A percentile compares a stretch with the other conserved stretches of the same genome.
Evolutionary conservation across 192 early-diverging fungal genomes (phyloP).

Genomic region (Geranomyces michiganensis): DNA sequence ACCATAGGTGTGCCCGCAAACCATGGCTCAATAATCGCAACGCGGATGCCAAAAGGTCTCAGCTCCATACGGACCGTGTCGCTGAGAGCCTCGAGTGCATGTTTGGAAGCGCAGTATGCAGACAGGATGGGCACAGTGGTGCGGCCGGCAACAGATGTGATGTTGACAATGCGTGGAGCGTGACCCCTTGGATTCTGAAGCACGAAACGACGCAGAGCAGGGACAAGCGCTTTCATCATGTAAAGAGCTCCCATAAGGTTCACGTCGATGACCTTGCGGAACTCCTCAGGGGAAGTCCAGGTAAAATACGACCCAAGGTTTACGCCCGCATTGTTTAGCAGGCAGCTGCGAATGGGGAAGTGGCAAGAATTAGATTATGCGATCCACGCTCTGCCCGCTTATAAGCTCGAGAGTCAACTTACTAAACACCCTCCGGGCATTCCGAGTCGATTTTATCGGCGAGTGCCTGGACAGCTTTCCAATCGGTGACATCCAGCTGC

Average conservation of each 20-base stretch:
- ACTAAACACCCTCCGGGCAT: constrained; percentile 27
- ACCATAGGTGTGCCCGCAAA: constrained; percentile 23
- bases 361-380: too few relatives aligned
- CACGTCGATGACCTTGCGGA: constrained; percentile 34
- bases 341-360: background rate
- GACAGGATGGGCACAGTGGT: background rate
- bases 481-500: constrained; percentile 43
- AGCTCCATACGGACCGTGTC: constrained; percentile 51
- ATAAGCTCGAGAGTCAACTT: too few relatives aligned
- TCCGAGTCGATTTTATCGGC: constrained; percentile 2
- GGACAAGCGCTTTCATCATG: constrained; percentile 39
- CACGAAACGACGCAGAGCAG: constrained; percentile 26
- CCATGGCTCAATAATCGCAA: constrained; percentile 40
- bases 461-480: constrained; percentile 29
- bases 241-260: constrained; percentile 46
- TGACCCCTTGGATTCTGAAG: constrained; percentile 10
- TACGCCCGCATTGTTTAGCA: constrained; percentile 47
- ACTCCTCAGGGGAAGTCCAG: constrained; percentile 17
- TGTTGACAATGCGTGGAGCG: constrained; percentile 40
- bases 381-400: too few relatives aligned
- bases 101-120: constrained; percentile 50
- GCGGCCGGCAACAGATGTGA: constrained; percentile 39
- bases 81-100: constrained; percentile 50
- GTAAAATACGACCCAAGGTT: constrained; percentile 28
- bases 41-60: constrained; percentile 50